These are phyloP conservation scores for Globisporangium acanthophoron DNA, from an alignment of 352 stramenopile genomes.

Conservation along the genomic window DNA sequence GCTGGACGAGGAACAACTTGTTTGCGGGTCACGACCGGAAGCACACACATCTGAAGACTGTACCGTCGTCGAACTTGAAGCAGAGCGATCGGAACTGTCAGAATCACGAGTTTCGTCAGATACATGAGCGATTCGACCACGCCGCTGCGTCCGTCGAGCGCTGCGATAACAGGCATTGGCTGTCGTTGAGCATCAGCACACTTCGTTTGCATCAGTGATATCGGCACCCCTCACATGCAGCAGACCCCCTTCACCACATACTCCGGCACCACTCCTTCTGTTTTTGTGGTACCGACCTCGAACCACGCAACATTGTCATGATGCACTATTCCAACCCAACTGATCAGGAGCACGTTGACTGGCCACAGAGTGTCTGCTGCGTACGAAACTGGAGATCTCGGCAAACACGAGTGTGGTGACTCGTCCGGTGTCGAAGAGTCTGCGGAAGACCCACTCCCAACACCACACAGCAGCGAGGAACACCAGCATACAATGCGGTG, in stretches of 20 bases:
- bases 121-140: constrained; percentile 4
- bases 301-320: no score
- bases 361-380: constrained; percentile 1
- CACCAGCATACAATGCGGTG: neutral
- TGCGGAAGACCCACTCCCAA: neutral
- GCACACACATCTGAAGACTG: neutral
- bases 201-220: no score
- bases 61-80: neutral
- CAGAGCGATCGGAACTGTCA: constrained; percentile 4
- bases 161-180: no score
- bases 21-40: neutral
- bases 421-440: no score
- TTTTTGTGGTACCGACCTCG: no score
- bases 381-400: neutral
- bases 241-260: no score
- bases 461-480: neutral
- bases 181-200: no score
- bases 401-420: neutral
- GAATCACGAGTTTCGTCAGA: constrained; percentile 6
- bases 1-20: neutral
- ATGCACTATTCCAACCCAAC: constrained; percentile 1
- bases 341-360: constrained; percentile 6
- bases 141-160: neutral
- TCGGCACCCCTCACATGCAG: no score
- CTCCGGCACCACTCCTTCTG: no score